These are phyloP conservation scores for Mycoemilia scoparia DNA, from an alignment of 192 early-diverging fungal species.

Conservation along the genomic window DNA sequence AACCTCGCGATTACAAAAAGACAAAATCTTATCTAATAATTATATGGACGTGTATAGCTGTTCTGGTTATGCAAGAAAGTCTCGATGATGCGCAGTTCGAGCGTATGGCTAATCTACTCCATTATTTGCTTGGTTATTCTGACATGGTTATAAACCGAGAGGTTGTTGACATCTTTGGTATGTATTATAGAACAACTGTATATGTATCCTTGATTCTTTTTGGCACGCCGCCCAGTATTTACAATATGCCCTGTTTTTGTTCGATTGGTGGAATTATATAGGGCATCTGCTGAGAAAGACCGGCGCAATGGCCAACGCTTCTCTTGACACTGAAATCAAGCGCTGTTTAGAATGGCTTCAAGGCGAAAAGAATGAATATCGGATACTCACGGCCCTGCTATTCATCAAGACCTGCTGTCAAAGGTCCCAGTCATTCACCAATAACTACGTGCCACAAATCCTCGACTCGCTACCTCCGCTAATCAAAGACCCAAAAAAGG, in stretches of 20 bases:
- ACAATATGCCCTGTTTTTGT: too few species aligned
- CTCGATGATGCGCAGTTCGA: constrained; percentile 14
- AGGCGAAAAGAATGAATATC: constrained; percentile 13
- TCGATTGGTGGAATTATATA: too few species aligned
- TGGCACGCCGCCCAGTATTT: too few species aligned
- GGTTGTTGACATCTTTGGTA: constrained; percentile 8
- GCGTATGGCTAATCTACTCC: constrained; percentile 12
- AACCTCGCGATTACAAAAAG: too few species aligned
- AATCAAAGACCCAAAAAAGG: constrained; percentile 57
- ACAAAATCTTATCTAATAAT: too few species aligned
- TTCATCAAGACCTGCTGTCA: constrained; percentile 12
- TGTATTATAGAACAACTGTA: too few species aligned
- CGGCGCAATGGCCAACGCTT: constrained; percentile 8
- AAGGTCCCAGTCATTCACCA: constrained; percentile 50
- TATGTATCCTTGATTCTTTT: too few species aligned
- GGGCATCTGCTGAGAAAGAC: constrained; percentile 8
- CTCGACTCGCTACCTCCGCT: constrained; percentile 72
- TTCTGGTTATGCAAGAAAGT: constrained; percentile 12
- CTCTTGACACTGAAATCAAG: constrained; percentile 10
- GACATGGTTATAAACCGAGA: constrained; percentile 9
- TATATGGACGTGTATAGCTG: too few species aligned
- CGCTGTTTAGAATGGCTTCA: constrained; percentile 16
- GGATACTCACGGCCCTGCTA: constrained; percentile 13
- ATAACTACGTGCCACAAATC: constrained; percentile 60
- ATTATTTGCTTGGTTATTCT: constrained; percentile 3